Base-by-base conservation (phyloP, 2,329 filamentous ascomycete species). In the Pseudogymnoascus sp. region DNA sequence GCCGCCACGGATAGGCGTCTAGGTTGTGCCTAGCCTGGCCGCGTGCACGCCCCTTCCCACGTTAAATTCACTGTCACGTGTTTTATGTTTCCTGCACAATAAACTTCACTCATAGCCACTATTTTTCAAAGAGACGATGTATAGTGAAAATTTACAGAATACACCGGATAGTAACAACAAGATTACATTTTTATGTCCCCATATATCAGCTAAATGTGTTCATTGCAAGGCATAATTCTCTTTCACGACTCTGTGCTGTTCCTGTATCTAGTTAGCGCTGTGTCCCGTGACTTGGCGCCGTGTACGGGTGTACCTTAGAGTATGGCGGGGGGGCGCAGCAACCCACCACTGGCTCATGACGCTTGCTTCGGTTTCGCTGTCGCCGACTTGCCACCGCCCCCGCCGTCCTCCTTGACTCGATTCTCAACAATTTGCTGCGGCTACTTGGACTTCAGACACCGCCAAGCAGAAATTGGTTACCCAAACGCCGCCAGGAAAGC, bases 341-440 rank as follows among this genome's bases (percentile, higher is more conserved):
- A n/a, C 28, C 47, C 28, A 53, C 47, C 47, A 33, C n/a, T 33
- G n/a, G 47, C 25, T 15, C 47, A 53, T 53, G 47, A 53, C 47
- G 47, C 28, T 35, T 53, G 43, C n/a, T 53, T 33, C 47, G 47
- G 47, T 53, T 53, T 53, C 47, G 47, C 28, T 53, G 47, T 53
- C 47, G 47, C 47, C 47, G 47, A 53, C 43, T 53, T 53, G 58
- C 53, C 65, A 36, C 69, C 70, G 12, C 63, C 65, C 36, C 64
- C 65, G n/a, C 62, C 67, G 22, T 67, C 68, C 37, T 71, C 64
- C 37, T 35, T 67, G 47, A 68, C 70, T 15, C 68, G 38, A 33
- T 47, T 14, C 43, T 18, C 38, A 60, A 60, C 58, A 53, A 53
- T 53, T 53, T 53, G 47, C 47, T 53, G 47, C 47, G 47, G 47